These are phyloP conservation scores for Leishmania braziliensis DNA, from an alignment of 208 protist genomes.

Conservation along the genomic window DNA sequence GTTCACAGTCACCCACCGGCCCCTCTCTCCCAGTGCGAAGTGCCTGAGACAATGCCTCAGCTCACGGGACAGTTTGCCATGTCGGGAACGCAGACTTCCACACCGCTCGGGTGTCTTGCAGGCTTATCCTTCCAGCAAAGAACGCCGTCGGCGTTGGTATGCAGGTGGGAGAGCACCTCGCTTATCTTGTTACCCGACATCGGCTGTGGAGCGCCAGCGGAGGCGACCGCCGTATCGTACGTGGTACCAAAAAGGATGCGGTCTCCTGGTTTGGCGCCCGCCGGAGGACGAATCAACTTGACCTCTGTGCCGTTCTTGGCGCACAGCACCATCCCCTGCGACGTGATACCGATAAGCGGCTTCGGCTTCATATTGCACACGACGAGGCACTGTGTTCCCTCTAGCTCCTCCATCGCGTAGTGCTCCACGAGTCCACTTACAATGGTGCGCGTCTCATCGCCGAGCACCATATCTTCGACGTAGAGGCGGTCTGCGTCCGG, in stretches of 20 bases:
- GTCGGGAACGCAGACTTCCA: slow-evolving; percentile 16
- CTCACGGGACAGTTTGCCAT: slow-evolving; percentile 30
- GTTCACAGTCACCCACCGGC: not conserved
- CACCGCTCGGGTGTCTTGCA: slow-evolving; percentile 38
- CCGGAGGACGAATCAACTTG: slow-evolving; percentile 62
- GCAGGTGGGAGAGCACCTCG: slow-evolving; percentile 67
- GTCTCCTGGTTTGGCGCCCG: slow-evolving; percentile 63
- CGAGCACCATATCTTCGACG: slow-evolving; percentile 94
- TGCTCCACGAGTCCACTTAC: slow-evolving; percentile 90
- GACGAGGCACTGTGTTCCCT: slow-evolving; percentile 75
- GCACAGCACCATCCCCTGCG: slow-evolving; percentile 94
- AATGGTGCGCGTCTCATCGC: slow-evolving; percentile 88
- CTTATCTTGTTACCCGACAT: slow-evolving; percentile 56
- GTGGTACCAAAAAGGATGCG: slow-evolving; percentile 59
- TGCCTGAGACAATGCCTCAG: not conserved
- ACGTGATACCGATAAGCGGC: slow-evolving; percentile 86
- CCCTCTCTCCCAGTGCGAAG: not conserved
- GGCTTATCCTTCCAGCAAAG: slow-evolving; percentile 69
- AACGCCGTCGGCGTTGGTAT: slow-evolving; percentile 51
- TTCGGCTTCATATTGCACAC: slow-evolving; percentile 95
- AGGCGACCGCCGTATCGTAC: slow-evolving; percentile 28
- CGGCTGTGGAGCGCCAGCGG: slow-evolving; percentile 26
- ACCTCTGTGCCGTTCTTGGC: slow-evolving; percentile 63
- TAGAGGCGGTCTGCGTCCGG: slow-evolving; percentile 87
- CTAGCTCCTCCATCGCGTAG: slow-evolving; percentile 74